These are phyloP conservation scores for Aspergillus transmontanensis DNA, from an alignment of 2,329 filamentous ascomycete species.

Conservation along the genomic window DNA sequence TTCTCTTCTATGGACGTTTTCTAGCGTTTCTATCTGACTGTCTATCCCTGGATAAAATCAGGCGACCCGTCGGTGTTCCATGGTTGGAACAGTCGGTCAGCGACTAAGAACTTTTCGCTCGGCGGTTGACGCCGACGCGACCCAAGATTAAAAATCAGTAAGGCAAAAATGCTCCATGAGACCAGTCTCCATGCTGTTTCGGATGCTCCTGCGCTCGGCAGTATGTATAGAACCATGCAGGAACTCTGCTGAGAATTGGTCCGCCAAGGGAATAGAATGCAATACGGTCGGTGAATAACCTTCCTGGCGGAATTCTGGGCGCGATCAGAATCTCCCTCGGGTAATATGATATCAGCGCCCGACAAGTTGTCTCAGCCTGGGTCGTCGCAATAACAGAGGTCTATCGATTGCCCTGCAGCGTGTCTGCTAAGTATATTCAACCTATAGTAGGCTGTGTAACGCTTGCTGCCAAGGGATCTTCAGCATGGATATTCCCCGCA, in stretches of 20 bases:
- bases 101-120: not conserved
- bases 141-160: not conserved
- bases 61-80: slow-evolving; percentile 8
- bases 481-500: slow-evolving; percentile 19
- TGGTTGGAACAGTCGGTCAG: slow-evolving; percentile 6
- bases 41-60: slow-evolving; percentile 1
- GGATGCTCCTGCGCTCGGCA: not conserved
- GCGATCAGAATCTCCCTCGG: not conserved
- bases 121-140: not conserved
- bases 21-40: not conserved
- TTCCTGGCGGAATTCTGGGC: not conserved
- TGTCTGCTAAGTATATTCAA: not conserved
- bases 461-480: slow-evolving; percentile 23
- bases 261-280: slow-evolving; percentile 7
- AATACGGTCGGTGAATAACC: slow-evolving; percentile 3
- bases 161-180: not conserved
- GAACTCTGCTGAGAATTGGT: slow-evolving; percentile 5
- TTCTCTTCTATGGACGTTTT: not conserved
- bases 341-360: not conserved
- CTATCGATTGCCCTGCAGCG: not conserved
- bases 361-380: not conserved
- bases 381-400: not conserved
- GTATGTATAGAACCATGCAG: not conserved
- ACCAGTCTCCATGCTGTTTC: slow-evolving; percentile 4
- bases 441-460: not conserved